Conservation (phyloP, 192 early-diverging fungal genomes). For the Mycoemilia scoparia region DNA sequence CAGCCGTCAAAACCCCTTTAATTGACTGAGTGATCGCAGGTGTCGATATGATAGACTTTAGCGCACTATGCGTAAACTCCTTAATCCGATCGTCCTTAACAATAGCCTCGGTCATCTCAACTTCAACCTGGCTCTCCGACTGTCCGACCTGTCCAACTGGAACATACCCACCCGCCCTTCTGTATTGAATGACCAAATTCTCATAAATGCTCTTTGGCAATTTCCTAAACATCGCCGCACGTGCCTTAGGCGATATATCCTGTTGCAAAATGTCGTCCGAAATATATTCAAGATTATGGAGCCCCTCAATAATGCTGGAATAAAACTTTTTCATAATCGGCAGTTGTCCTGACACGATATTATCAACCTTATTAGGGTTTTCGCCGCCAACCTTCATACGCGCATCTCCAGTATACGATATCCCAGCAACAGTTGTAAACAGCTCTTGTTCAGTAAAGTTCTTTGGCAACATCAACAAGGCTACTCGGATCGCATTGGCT, state of each 20-base stretch:
- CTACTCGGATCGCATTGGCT: conserved; percentile 60
- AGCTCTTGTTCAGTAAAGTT: conserved; percentile 68
- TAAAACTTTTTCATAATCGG: conserved; percentile 27
- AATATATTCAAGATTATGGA: conserved; percentile 25
- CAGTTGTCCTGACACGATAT: conserved; percentile 69
- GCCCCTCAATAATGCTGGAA: conserved; percentile 24
- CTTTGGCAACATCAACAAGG: conserved; percentile 64
- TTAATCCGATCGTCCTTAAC: conserved; percentile 16
- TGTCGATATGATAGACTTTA: conserved; percentile 44
- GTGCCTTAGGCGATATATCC: conserved; percentile 37
- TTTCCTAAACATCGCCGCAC: conserved; percentile 54
- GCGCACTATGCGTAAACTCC: conserved; percentile 24
- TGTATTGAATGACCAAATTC: conserved; percentile 26
- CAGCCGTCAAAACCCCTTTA: conserved; percentile 87
- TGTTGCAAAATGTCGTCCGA: conserved; percentile 31
- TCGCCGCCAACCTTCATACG: conserved; percentile 83
- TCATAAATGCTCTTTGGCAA: conserved; percentile 62
- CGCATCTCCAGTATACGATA: conserved; percentile 88
- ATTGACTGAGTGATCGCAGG: conserved; percentile 77
- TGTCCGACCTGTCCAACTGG: conserved; percentile 12
- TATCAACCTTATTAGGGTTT: conserved; percentile 88
- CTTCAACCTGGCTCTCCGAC: conserved; percentile 3
- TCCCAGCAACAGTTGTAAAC: conserved; percentile 56
- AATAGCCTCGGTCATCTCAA: conserved; percentile 6
- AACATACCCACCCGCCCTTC: conserved; percentile 13